These are phyloP conservation scores for Torulaspora franciscae DNA, from an alignment of 805 yeast genomes.

Conservation along the genomic window DNA sequence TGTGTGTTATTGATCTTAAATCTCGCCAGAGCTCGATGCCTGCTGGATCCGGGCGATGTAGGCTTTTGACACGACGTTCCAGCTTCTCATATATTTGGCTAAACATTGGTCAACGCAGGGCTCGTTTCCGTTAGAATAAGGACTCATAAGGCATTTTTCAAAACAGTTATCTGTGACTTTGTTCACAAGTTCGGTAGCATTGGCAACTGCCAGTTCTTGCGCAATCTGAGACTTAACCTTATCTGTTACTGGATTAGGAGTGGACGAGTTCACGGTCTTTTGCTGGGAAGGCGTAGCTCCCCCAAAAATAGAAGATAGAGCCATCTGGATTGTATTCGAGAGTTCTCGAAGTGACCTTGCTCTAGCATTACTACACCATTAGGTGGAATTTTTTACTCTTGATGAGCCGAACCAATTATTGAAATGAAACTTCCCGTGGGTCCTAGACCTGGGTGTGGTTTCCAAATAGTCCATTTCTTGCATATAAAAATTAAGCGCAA, in stretches of 20 bases:
- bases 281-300: constrained; percentile 29
- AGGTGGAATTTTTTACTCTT: neutral
- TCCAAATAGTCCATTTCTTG: too few relatives aligned
- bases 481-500: constrained; percentile 21
- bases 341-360: neutral
- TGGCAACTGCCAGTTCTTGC: constrained; percentile 84
- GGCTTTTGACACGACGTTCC: constrained; percentile 78
- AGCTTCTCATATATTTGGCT: constrained; percentile 82
- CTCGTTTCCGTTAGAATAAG: constrained; percentile 55
- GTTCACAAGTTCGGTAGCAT: constrained; percentile 82
- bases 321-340: constrained; percentile 17
- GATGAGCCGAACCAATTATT: neutral
- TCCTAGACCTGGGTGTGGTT: neutral
- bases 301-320: constrained; percentile 32
- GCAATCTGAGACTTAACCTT: constrained; percentile 66
- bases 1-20: constrained; percentile 14
- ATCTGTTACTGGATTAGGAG: constrained; percentile 47
- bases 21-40: constrained; percentile 36
- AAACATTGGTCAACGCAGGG: constrained; percentile 72
- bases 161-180: constrained; percentile 84
- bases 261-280: constrained; percentile 19
- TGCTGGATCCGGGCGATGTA: constrained; percentile 73
- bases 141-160: constrained; percentile 65
- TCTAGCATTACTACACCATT: neutral
- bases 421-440: neutral